Evolutionary conservation across 768 basidiomycete genomes (phyloP).

Genomic region (Crucibulum laeve): DNA sequence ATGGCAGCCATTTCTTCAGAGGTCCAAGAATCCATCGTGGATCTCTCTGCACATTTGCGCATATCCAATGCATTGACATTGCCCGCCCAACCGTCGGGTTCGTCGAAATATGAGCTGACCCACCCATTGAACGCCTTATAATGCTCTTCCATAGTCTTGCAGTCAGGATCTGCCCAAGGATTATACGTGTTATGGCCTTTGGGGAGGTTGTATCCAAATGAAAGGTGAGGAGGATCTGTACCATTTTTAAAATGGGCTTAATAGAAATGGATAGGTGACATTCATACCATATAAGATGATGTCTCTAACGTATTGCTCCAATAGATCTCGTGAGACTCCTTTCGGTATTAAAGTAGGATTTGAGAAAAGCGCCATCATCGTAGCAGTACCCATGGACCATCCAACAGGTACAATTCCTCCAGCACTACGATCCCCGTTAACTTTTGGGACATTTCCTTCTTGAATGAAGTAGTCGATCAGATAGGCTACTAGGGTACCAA

Average conservation of each 20-base stretch:
- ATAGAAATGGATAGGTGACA: background rate
- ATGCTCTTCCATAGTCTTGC: slow-evolving; percentile 16
- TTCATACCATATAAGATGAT: slow-evolving; percentile 27
- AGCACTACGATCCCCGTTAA: slow-evolving; percentile 16
- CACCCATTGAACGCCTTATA: slow-evolving; percentile 19
- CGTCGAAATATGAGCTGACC: slow-evolving; percentile 25
- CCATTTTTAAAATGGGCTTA: background rate
- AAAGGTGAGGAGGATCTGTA: slow-evolving; percentile 25
- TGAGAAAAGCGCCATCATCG: slow-evolving; percentile 22
- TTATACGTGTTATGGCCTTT: slow-evolving; percentile 12
- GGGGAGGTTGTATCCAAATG: slow-evolving; percentile 22
- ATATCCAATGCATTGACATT: slow-evolving; percentile 15
- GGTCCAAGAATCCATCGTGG: slow-evolving; percentile 16
- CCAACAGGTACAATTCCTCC: slow-evolving; percentile 34
- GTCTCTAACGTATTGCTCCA: slow-evolving; percentile 25
- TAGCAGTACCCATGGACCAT: slow-evolving; percentile 32
- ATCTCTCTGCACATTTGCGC: slow-evolving; percentile 11
- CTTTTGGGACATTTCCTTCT: slow-evolving; percentile 18
- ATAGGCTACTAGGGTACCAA: slow-evolving; percentile 17
- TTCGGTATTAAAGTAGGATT: slow-evolving; percentile 16
- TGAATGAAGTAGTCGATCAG: slow-evolving; percentile 24
- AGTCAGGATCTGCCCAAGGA: slow-evolving; percentile 17
- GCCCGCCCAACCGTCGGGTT: slow-evolving; percentile 13
- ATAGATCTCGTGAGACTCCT: slow-evolving; percentile 12
- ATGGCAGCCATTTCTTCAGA: slow-evolving; percentile 13